Percentiles rank a stretch among this genome's conserved stretches.
These are phyloP conservation scores for Balamuthia mandrillaris DNA, from an alignment of 208 protist species.

Conservation along the genomic window DNA sequence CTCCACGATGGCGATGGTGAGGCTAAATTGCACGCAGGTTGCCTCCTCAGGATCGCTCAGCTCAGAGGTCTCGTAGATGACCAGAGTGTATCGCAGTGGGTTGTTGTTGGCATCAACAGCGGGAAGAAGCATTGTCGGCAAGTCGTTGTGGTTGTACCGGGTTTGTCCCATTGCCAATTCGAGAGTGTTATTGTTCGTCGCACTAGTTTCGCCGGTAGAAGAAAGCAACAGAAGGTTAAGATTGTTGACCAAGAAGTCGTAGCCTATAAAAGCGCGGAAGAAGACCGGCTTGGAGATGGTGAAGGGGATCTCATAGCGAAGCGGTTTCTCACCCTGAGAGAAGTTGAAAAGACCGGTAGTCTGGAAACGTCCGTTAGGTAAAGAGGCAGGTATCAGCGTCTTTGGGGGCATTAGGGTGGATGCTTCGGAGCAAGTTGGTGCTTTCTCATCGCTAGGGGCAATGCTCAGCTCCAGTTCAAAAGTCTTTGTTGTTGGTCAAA, in stretches of 20 bases:
- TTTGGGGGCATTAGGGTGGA: too few species aligned
- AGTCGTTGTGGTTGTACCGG: constrained; percentile 28
- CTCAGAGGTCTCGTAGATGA: constrained; percentile 23
- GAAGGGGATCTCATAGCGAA: neutral
- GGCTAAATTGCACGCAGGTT: too few species aligned
- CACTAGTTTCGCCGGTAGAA: neutral
- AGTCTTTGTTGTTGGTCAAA: too few species aligned
- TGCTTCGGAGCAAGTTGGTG: too few species aligned
- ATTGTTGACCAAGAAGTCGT: constrained; percentile 33
- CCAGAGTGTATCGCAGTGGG: too few species aligned
- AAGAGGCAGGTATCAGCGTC: too few species aligned
- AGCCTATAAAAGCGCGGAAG: constrained; percentile 8
- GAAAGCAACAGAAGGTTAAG: constrained; percentile 10
- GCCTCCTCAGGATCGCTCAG: neutral
- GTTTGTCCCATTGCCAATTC: neutral
- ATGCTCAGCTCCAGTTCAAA: too few species aligned
- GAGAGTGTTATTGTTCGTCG: neutral
- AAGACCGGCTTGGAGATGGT: constrained; percentile 12
- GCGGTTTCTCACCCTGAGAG: neutral
- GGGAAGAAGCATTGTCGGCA: neutral
- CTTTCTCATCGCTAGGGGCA: too few species aligned
- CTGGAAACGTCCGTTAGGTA: too few species aligned
- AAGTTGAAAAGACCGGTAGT: neutral
- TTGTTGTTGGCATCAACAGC: too few species aligned
- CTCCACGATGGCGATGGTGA: too few species aligned